phyloP scores from a whole-genome alignment of 257 asterid genomes.

The Eucommia ulmoides region DNA sequence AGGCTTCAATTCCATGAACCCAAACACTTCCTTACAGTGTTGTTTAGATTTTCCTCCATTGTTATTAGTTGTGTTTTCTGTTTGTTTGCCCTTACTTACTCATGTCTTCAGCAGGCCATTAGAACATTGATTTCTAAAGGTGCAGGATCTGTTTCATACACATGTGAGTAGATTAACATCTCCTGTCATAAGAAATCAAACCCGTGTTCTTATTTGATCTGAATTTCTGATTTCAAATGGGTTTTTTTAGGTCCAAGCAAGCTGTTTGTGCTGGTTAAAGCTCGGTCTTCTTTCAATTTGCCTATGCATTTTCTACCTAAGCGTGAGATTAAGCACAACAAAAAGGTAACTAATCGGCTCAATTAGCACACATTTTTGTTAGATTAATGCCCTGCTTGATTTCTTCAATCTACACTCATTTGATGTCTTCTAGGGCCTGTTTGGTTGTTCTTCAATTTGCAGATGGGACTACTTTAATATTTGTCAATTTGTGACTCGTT shows the following conservation, averaged over 20 bases:
- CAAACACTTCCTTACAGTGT: too few species aligned
- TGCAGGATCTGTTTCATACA: conserved; percentile 64
- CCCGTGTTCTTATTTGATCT: too few species aligned
- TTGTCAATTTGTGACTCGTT: too few species aligned
- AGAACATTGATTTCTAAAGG: conserved; percentile 76
- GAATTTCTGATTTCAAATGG: too few species aligned
- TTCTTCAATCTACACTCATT: neutral
- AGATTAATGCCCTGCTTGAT: neutral
- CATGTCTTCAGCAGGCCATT: conserved; percentile 46
- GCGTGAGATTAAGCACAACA: conserved; percentile 60
- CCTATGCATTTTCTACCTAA: conserved; percentile 88
- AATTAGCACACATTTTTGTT: neutral
- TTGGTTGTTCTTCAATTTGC: too few species aligned
- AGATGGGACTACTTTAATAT: too few species aligned
- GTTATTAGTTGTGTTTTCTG: neutral
- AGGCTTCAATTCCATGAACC: too few species aligned
- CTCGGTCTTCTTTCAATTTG: conserved; percentile 52
- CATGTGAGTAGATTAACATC: conserved; percentile 30
- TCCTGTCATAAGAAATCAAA: too few species aligned
- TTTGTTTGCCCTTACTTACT: neutral
- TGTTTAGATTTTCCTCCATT: too few species aligned
- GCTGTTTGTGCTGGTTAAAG: conserved; percentile 72
- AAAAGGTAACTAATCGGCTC: conserved; percentile 80
- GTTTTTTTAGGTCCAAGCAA: conserved; percentile 67
- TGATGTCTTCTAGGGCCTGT: too few species aligned